Evolutionary conservation across 2,329 filamentous ascomycete species (phyloP).

Genomic region (Microsporum ferrugineum): DNA sequence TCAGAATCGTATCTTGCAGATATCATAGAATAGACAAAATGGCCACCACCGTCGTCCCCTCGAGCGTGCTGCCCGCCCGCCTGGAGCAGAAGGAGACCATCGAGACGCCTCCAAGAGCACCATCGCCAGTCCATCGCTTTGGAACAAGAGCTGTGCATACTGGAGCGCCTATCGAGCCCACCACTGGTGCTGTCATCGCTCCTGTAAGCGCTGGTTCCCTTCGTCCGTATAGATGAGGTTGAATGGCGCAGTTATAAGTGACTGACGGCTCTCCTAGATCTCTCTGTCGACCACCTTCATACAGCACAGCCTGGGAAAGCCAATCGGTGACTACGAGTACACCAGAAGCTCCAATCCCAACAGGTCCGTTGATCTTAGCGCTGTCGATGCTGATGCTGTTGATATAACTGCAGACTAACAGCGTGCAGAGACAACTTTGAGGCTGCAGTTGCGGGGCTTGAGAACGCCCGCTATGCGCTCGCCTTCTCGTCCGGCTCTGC

Average conservation of each 20-base stretch:
- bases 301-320: conserved; percentile 78
- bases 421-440: conserved; percentile 70
- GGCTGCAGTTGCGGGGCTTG: conserved; percentile 76
- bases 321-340: conserved; percentile 85
- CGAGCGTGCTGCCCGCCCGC: conserved; percentile 8
- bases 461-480: conserved; percentile 83
- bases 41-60: not conserved
- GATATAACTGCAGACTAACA: not conserved
- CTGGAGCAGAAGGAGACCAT: conserved; percentile 42
- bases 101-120: conserved; percentile 60
- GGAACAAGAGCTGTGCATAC: conserved; percentile 93
- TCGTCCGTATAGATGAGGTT: too few relatives aligned
- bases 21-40: not conserved
- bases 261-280: conserved; percentile 42
- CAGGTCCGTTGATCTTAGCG: conserved; percentile 32
- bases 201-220: conserved; percentile 36
- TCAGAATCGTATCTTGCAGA: not conserved
- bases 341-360: conserved; percentile 90
- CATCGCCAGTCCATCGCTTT: conserved; percentile 67
- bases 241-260: not conserved
- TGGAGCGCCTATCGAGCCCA: conserved; percentile 77
- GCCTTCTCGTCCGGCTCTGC: conserved; percentile 92
- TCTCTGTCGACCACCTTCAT: conserved; percentile 93
- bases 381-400: conserved; percentile 13
- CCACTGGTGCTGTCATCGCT: conserved; percentile 91